Base-by-base conservation (phyloP, 2,329 filamentous ascomycete species). In the Rhynchosporium secalis region DNA sequence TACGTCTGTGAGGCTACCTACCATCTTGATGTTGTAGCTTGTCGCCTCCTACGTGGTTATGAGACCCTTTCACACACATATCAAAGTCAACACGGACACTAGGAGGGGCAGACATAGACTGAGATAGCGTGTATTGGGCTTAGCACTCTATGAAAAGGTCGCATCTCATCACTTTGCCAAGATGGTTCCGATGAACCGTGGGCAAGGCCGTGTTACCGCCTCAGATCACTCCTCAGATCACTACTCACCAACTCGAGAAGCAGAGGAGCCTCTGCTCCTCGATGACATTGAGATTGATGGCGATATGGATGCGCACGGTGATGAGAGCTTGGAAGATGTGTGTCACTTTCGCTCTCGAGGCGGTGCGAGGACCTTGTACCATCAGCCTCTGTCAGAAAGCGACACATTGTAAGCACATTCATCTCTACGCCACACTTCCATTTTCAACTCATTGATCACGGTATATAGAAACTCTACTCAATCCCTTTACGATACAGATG, bases 401-500 rank as follows among this genome's bases (percentile, higher is more conserved):
- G 67, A 69, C 62, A 70, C 68, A 29, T 36, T 70, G 68, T 68
- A 64, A 63, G 67, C 43, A 3, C 51, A 52, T 28, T 9, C 5
- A 54, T 20, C 28, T 40, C 33, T 6, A 54, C 9, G 13, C 13
- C 13, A 6, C 26, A 3, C 4, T 20, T 40, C 4, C 10, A 40
- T 8, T 26, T 51, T 56, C 2, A 36, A 6, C 9, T 6, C 9
- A 55, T 43, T 47, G 10, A 43, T 15, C 15, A 36, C 33, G 3
- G 2, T 29, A 55, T 10, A 2, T 49, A 74, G 72, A 26, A 72
- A 72, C 60, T 74, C 72, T 3, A 74, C 71, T 5, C 63, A 69
- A 36, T 73, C 72, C 13, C 66, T 74, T 26, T 73, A 72, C 56
- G 71, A 70, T 47, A 58, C 58, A 6, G 72, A 73, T 62, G 63